A percentile compares a stretch with the other conserved stretches of the same genome.
Evolutionary conservation across 306 rosid species (phyloP).

Genomic region (Adenanthera pavonina): DNA sequence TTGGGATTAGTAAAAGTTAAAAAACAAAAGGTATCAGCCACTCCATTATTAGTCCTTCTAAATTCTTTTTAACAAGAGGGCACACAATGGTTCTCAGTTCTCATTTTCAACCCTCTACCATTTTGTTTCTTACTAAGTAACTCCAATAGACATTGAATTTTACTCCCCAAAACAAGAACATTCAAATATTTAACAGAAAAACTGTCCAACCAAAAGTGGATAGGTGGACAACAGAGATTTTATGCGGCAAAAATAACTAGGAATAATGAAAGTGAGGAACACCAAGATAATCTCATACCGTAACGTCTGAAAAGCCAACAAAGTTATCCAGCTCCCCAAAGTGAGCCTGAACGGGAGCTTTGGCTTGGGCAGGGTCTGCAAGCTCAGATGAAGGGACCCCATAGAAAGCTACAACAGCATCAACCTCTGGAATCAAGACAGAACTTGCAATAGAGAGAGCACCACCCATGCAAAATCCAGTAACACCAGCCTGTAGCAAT

Average conservation of each 20-base stretch:
- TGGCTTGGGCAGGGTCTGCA: constrained; percentile 91
- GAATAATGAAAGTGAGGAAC: not conserved
- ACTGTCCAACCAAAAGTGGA: constrained; percentile 1
- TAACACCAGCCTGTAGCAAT: constrained; percentile 78
- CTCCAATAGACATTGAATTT: not conserved
- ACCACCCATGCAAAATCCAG: constrained; percentile 99
- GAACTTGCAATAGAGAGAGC: constrained; percentile 98
- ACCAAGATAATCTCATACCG: constrained; percentile 53
- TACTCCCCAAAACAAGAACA: not conserved
- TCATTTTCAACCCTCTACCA: not conserved
- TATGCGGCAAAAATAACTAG: not conserved
- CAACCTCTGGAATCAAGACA: constrained; percentile 79
- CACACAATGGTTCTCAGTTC: not conserved
- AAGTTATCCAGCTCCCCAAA: constrained; percentile 88
- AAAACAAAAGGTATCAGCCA: not conserved
- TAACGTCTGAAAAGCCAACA: constrained; percentile 93
- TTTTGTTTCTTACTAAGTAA: not conserved
- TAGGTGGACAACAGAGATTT: not conserved
- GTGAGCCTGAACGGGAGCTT: constrained; percentile 94
- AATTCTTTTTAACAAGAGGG: not conserved
- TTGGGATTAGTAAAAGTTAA: not conserved
- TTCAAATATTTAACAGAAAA: not conserved
- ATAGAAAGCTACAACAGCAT: constrained; percentile 92
- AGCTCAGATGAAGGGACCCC: constrained; percentile 89
- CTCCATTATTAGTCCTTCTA: not conserved